Base-by-base conservation (phyloP, 1,139 yeast species). In the Hyphopichia khmerensis region DNA sequence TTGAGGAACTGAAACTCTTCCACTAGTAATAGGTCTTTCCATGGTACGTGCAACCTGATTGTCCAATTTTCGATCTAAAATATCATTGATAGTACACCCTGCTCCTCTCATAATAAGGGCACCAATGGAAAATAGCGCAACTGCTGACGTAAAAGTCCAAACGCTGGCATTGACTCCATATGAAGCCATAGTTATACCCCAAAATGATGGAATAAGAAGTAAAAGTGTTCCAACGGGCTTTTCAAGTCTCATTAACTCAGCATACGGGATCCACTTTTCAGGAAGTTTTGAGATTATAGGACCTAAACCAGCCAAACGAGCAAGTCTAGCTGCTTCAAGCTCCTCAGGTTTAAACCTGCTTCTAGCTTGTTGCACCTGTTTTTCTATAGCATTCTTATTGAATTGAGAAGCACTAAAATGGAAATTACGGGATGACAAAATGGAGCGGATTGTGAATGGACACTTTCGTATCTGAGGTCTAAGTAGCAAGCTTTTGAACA, bases 71-170 rank as follows among this genome's bases (percentile, higher is more conserved):
- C 91, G 72, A 59, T 95, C 99, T 59, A 84, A 70, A 41, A 91
- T 71, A 62, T 95, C 99, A 57, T 95, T 95, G 44, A 95, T 84
- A 1, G 96, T 91, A 60, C 99, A 95, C 0, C 99, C 99, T 2
- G 97, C 98, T 33, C 98, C 97, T 63, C 99, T 79, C 96, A 95
- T 93, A 14, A 91, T 74, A 33, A 91, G 58, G 0, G 98, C 80
- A 11, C 99, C 99, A 3, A 84, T 69, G 1, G 93, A 82, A 57
- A 91, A 93, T 23, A 91, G 67, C 0, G 75, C 71, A 33, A 85
- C 59, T 52, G 84, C 86, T 50, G 76, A 73, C 0, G 76, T 46
- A 0, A 91, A 81, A 1, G 83, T 75, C 0, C 79, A 53, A 3
- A 87, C 42, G 0, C 96, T 84, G 0, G 96, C 96, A 1, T 77